phyloP scores from a whole-genome alignment of 2,329 filamentous ascomycete species.

The Botryosphaeria agaves region DNA sequence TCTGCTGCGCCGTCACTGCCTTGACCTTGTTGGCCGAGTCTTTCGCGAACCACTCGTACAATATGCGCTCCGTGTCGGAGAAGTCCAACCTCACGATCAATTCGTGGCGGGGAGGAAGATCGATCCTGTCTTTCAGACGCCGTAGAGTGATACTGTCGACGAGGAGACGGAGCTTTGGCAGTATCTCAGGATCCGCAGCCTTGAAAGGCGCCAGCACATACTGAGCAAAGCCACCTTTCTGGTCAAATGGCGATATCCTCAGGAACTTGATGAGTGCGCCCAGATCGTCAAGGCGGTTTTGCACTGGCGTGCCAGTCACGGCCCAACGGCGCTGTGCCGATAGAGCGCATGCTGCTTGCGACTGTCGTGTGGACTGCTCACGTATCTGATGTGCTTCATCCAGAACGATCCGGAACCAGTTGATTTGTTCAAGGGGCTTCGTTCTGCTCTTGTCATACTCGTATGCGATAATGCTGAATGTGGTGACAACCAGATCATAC shows the following conservation, averaged over 20 bases:
- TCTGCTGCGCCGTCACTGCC: slow-evolving; percentile 50
- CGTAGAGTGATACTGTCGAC: slow-evolving; percentile 91
- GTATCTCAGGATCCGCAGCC: slow-evolving; percentile 63
- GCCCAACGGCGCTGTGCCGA: slow-evolving; percentile 78
- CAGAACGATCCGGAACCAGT: slow-evolving; percentile 86
- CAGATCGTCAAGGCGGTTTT: slow-evolving; percentile 83
- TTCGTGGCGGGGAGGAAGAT: slow-evolving; percentile 60
- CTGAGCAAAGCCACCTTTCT: slow-evolving; percentile 55
- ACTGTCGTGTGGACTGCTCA: slow-evolving; percentile 64
- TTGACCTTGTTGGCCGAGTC: slow-evolving; percentile 68
- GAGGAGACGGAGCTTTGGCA: slow-evolving; percentile 71
- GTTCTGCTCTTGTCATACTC: slow-evolving; percentile 54
- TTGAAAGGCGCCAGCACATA: slow-evolving; percentile 80
- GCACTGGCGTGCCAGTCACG: slow-evolving; percentile 90
- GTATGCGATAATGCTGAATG: slow-evolving; percentile 73
- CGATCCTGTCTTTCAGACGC: slow-evolving; percentile 78
- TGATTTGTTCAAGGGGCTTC: slow-evolving; percentile 55
- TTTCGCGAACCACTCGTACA: slow-evolving; percentile 74
- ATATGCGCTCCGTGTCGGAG: slow-evolving; percentile 49
- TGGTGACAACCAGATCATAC: slow-evolving; percentile 79
- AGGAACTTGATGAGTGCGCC: slow-evolving; percentile 76
- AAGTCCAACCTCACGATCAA: slow-evolving; percentile 60
- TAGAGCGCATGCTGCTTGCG: slow-evolving; percentile 67
- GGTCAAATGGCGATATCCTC: slow-evolving; percentile 69
- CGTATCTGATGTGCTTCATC: slow-evolving; percentile 94